phyloP scores from a whole-genome alignment of 2,329 filamentous ascomycete genomes.

The Penicillium sp. region DNA sequence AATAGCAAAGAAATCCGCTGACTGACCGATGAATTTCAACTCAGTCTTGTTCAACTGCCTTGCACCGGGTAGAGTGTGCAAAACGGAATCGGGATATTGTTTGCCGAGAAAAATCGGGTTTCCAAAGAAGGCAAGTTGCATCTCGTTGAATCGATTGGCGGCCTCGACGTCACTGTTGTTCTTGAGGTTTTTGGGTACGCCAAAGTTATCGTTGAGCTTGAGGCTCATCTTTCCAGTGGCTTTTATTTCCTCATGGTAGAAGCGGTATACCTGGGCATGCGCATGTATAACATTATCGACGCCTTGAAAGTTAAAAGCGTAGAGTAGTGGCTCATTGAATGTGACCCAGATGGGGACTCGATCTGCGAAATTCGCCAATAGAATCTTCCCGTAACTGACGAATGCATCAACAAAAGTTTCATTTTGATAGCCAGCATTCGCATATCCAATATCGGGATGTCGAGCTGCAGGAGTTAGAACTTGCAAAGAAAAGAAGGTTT shows the following conservation, averaged over 20 bases:
- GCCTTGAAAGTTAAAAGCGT: constrained; percentile 53
- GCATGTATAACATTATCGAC: constrained; percentile 59
- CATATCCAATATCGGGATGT: constrained; percentile 34
- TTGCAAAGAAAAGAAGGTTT: not conserved
- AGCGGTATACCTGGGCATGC: constrained; percentile 43
- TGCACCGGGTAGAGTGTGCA: constrained; percentile 54
- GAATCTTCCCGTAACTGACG: constrained; percentile 48
- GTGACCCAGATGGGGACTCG: constrained; percentile 51
- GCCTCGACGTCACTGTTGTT: constrained; percentile 36
- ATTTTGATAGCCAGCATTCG: constrained; percentile 44
- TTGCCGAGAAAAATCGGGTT: constrained; percentile 53
- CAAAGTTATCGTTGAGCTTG: constrained; percentile 60
- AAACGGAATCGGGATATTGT: constrained; percentile 52
- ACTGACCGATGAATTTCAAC: constrained; percentile 57
- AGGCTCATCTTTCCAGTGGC: constrained; percentile 51
- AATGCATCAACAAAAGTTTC: constrained; percentile 50
- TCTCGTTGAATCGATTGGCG: constrained; percentile 41
- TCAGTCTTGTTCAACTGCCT: constrained; percentile 55
- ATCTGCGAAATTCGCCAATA: constrained; percentile 47
- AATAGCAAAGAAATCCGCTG: constrained; percentile 62
- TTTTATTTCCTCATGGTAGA: constrained; percentile 50
- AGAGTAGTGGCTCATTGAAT: constrained; percentile 50
- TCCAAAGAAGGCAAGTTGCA: constrained; percentile 51
- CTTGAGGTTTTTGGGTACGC: constrained; percentile 51
- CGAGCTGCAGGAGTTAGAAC: constrained; percentile 17